Percentiles rank a stretch among this genome's conserved stretches.
Evolutionary conservation across 768 basidiomycete genomes (phyloP).

Genomic region (Xerocomellus dryophilus): DNA sequence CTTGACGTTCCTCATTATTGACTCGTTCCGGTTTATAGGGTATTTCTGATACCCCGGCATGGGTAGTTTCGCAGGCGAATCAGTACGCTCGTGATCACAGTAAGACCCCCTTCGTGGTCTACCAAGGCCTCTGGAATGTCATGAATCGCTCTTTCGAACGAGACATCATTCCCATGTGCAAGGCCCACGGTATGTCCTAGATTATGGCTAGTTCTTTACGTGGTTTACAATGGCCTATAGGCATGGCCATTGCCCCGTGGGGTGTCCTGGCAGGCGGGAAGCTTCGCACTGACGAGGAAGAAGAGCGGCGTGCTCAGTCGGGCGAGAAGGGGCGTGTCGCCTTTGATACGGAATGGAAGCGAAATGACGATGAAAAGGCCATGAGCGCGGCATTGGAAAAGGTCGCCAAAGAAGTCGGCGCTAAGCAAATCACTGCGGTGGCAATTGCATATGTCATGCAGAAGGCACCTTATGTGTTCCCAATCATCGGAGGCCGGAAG

Average conservation of each 20-base stretch:
- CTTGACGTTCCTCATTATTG: background rate
- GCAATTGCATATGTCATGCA: conserved; percentile 47
- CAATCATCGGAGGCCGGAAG: conserved; percentile 43
- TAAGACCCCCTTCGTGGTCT: conserved; percentile 50
- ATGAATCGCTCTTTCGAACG: conserved; percentile 49
- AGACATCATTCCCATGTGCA: conserved; percentile 45
- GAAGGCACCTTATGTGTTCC: conserved; percentile 45
- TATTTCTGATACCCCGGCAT: conserved; percentile 46
- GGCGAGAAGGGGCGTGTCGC: conserved; percentile 40
- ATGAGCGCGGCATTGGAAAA: conserved; percentile 38
- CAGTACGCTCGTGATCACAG: conserved; percentile 49
- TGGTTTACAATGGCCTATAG: background rate
- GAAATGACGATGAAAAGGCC: conserved; percentile 33
- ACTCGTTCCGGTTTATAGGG: conserved; percentile 25
- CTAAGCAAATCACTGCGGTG: conserved; percentile 34
- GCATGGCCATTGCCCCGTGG: conserved; percentile 37
- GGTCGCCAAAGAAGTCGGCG: conserved; percentile 39
- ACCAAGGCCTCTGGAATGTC: conserved; percentile 48
- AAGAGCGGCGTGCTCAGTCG: conserved; percentile 22
- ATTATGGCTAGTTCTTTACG: background rate
- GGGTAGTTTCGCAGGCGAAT: conserved; percentile 48
- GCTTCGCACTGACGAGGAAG: conserved; percentile 33
- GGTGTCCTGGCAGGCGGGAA: conserved; percentile 32
- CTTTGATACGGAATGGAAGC: conserved; percentile 30
- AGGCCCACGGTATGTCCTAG: conserved; percentile 30